phyloP scores from a whole-genome alignment of 164 flowering plant genomes.

The Vitis cinerea region DNA sequence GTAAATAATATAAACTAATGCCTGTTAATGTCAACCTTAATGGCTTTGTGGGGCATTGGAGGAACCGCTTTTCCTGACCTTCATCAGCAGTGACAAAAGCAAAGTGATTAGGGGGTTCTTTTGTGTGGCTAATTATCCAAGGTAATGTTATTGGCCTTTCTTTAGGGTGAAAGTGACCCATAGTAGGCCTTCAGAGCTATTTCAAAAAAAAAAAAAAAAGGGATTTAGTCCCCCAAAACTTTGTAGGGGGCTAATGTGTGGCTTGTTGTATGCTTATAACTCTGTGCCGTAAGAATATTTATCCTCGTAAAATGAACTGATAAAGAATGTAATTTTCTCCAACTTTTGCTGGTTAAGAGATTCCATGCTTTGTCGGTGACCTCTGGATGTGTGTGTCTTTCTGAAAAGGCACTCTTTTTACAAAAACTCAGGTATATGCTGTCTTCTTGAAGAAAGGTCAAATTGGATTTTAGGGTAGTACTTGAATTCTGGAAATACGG shows the following conservation, averaged over 20 bases:
- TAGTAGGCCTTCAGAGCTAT: not conserved
- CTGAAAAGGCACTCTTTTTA: too few relatives aligned
- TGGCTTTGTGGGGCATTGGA: conserved; percentile 22
- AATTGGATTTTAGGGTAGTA: too few relatives aligned
- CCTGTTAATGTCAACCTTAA: not conserved
- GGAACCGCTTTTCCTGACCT: conserved; percentile 14
- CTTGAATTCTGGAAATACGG: too few relatives aligned
- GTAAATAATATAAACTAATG: not conserved
- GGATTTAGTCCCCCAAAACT: not conserved
- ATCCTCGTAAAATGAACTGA: too few relatives aligned
- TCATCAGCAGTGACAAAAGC: conserved; percentile 23
- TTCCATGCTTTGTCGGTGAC: too few relatives aligned
- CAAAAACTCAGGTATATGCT: too few relatives aligned
- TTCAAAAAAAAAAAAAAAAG: not conserved
- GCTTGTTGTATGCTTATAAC: too few relatives aligned
- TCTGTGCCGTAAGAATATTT: too few relatives aligned
- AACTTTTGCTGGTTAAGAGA: too few relatives aligned
- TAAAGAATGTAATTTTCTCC: too few relatives aligned
- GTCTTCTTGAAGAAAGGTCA: too few relatives aligned
- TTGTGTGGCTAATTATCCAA: conserved; percentile 12
- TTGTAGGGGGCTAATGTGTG: not conserved
- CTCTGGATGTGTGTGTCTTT: too few relatives aligned
- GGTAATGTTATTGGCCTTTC: not conserved
- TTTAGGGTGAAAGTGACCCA: conserved; percentile 3
- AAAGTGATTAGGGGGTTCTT: conserved; percentile 1